A percentile compares a stretch with the other conserved stretches of the same genome.
Evolutionary conservation across 208 protist genomes (phyloP).

Genomic region (Trypanosoma lewisi): DNA sequence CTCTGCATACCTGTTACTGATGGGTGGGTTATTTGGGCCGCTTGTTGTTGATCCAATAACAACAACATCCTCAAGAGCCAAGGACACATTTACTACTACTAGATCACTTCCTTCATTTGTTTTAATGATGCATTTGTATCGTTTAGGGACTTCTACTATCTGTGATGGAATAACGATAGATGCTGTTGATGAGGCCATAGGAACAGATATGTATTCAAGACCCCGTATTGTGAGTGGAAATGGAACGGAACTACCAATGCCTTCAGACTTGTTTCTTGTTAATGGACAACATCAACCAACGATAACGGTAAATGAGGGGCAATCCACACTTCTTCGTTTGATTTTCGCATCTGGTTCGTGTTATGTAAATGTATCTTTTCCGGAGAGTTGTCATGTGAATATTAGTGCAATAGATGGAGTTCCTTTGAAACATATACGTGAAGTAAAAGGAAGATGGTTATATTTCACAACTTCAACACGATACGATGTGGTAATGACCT

Average conservation of each 20-base stretch:
- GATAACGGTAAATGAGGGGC: constrained; percentile 35
- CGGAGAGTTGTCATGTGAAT: constrained; percentile 55
- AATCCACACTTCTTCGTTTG: constrained; percentile 63
- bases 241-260: constrained; percentile 35
- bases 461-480: constrained; percentile 85
- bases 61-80: no score
- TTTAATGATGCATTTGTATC: constrained; percentile 80
- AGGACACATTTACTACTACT: constrained; percentile 26
- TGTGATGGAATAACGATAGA: constrained; percentile 67
- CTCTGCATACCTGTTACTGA: constrained; percentile 63
- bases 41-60: constrained; percentile 60
- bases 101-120: constrained; percentile 38
- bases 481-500: constrained; percentile 49
- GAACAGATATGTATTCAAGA: constrained; percentile 46
- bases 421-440: constrained; percentile 40
- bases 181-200: constrained; percentile 42
- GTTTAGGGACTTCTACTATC: constrained; percentile 32
- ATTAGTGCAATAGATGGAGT: constrained; percentile 70
- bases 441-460: constrained; percentile 45
- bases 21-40: constrained; percentile 79
- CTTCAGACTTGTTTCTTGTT: constrained; percentile 78
- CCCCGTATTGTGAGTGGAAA: constrained; percentile 42
- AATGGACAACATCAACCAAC: constrained; percentile 81
- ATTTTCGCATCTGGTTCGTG: constrained; percentile 75
- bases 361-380: constrained; percentile 71